Conservation (phyloP, 352 stramenopile species). For the Globisporangium lucens region DNA sequence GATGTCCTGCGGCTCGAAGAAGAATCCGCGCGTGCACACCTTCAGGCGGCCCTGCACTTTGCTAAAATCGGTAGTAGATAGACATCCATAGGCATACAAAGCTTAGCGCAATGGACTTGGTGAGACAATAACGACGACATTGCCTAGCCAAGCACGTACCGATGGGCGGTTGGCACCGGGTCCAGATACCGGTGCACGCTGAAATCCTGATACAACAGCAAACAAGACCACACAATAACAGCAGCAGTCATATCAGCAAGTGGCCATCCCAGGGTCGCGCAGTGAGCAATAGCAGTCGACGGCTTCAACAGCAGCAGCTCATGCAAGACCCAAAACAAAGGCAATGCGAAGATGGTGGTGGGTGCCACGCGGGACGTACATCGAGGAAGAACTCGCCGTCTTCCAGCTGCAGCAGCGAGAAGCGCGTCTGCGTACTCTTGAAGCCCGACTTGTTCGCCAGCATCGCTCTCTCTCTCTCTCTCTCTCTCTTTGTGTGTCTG, state of each 20-base stretch:
- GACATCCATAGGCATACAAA: slow-evolving; percentile 2
- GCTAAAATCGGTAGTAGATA: slow-evolving; percentile 19
- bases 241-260: background rate
- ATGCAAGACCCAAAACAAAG: background rate
- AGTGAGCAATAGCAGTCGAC: background rate
- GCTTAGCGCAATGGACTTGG: background rate
- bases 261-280: background rate
- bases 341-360: background rate
- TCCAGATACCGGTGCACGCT: slow-evolving; percentile 80
- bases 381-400: slow-evolving; percentile 95
- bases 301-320: background rate
- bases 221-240: background rate
- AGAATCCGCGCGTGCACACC: slow-evolving; percentile 87
- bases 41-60: slow-evolving; percentile 84
- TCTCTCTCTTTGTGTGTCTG: background rate
- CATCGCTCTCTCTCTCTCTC: slow-evolving; percentile 11
- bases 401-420: slow-evolving; percentile 92
- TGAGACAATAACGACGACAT: background rate
- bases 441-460: slow-evolving; percentile 20
- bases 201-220: slow-evolving; percentile 54
- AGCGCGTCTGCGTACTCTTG: slow-evolving; percentile 48
- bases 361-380: slow-evolving; percentile 30
- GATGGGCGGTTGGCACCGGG: slow-evolving; percentile 40
- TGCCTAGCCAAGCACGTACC: slow-evolving; percentile 24
- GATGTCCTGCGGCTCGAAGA: slow-evolving; percentile 90